A percentile compares a stretch with the other conserved stretches of the same genome.
Evolutionary conservation across 768 basidiomycete genomes (phyloP).

Genomic region (Chalciporus sphaerocephalus): DNA sequence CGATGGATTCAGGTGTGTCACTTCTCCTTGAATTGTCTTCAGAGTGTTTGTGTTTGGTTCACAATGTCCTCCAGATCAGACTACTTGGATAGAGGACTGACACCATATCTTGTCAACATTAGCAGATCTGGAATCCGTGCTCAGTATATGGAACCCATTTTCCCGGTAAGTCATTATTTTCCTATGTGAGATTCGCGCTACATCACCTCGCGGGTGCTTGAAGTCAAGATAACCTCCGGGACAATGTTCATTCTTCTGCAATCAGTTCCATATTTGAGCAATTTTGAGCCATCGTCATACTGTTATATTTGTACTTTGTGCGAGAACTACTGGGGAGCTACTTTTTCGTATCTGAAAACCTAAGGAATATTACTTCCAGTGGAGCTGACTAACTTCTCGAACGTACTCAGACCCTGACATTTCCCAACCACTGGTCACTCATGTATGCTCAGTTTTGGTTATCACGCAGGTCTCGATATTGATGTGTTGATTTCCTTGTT

Average conservation of each 20-base stretch:
- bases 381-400: slow-evolving; percentile 1
- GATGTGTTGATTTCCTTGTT: neutral
- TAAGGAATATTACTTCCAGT: neutral
- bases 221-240: neutral
- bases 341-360: neutral
- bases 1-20: slow-evolving; percentile 52
- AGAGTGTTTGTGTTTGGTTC: neutral
- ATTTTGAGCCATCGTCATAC: too few relatives aligned
- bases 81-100: slow-evolving; percentile 75
- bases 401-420: slow-evolving; percentile 65
- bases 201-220: neutral
- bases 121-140: slow-evolving; percentile 74
- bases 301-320: too few relatives aligned
- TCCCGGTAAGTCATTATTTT: slow-evolving; percentile 55
- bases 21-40: neutral
- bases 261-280: too few relatives aligned
- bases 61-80: slow-evolving; percentile 49
- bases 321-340: neutral
- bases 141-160: slow-evolving; percentile 76
- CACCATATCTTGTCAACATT: slow-evolving; percentile 71
- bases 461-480: neutral
- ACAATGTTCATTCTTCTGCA: too few relatives aligned
- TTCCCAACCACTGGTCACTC: slow-evolving; percentile 88
- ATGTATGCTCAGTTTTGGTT: slow-evolving; percentile 48
- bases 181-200: neutral